phyloP scores from a whole-genome alignment of 169 alveolate species.

The Cryptosporidium canis region DNA sequence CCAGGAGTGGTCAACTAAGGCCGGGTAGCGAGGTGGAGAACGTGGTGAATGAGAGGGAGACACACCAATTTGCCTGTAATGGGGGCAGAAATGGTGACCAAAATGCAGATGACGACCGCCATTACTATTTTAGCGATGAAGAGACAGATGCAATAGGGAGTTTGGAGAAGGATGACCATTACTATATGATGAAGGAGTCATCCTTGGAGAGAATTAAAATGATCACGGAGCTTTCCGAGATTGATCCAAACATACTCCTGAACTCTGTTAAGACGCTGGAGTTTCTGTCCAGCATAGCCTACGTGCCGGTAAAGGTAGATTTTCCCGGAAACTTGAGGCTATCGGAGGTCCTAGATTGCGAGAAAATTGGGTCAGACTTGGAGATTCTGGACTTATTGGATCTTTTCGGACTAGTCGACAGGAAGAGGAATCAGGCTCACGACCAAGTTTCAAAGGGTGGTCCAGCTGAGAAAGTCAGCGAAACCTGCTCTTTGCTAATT shows the following conservation, averaged over 20 bases:
- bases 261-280: constrained; percentile 38
- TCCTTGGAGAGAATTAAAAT: neutral
- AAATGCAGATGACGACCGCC: neutral
- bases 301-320: constrained; percentile 47
- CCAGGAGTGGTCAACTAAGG: neutral
- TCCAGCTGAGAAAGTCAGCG: neutral
- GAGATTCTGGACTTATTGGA: constrained; percentile 3
- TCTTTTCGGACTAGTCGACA: constrained; percentile 25
- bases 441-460: neutral
- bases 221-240: neutral
- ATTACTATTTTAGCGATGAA: neutral
- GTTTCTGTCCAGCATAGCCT: constrained; percentile 10
- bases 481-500: neutral
- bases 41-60: neutral
- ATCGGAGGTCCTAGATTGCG: neutral
- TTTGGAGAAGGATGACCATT: neutral
- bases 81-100: neutral
- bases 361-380: neutral
- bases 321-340: constrained; percentile 42
- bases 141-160: neutral
- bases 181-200: constrained; percentile 9
- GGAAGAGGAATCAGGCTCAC: neutral
- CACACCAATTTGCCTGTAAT: neutral
- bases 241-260: constrained; percentile 30
- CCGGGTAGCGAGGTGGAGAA: neutral